phyloP scores from a whole-genome alignment of 768 basidiomycete species.

The Peribolospora kevripleyi region DNA sequence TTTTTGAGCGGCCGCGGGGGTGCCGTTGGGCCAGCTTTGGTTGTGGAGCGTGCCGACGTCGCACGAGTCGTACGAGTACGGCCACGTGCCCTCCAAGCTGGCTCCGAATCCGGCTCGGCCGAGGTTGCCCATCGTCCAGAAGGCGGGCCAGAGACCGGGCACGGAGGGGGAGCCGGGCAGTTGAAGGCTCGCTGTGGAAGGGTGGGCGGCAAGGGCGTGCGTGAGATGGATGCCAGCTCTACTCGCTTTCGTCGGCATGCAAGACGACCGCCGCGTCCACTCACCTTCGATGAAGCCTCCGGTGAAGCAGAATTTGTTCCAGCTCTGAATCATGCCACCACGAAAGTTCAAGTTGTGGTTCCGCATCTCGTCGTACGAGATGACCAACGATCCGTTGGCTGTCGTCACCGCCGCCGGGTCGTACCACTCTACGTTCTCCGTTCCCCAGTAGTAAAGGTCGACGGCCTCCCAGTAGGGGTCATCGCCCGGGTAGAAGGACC shows the following conservation, averaged over 20 bases:
- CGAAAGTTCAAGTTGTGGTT: slow-evolving; percentile 20
- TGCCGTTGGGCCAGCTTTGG: slow-evolving; percentile 25
- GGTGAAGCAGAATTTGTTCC: slow-evolving; percentile 11
- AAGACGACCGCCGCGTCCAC: not conserved
- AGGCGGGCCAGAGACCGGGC: slow-evolving; percentile 28
- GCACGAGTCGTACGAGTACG: slow-evolving; percentile 25
- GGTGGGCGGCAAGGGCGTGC: not conserved
- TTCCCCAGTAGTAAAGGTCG: slow-evolving; percentile 24
- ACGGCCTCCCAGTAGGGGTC: slow-evolving; percentile 28
- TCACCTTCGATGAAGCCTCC: slow-evolving; percentile 13
- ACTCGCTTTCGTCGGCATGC: slow-evolving; percentile 4
- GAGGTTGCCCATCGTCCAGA: slow-evolving; percentile 17
- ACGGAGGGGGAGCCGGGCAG: not conserved
- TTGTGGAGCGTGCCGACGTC: slow-evolving; percentile 80
- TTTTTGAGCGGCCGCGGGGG: slow-evolving; percentile 21
- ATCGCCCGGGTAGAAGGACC: slow-evolving; percentile 38
- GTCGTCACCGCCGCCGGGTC: slow-evolving; percentile 22
- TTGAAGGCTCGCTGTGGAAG: slow-evolving; percentile 21
- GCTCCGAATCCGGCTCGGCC: slow-evolving; percentile 14
- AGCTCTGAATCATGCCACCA: slow-evolving; percentile 13
- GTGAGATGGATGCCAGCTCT: not conserved
- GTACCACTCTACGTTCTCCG: slow-evolving; percentile 19
- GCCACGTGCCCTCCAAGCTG: slow-evolving; percentile 3
- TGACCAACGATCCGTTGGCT: slow-evolving; percentile 16
- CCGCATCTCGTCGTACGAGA: slow-evolving; percentile 15